Evolutionary conservation across 768 basidiomycete species (phyloP).

Genomic region (Collybiopsis luxurians): DNA sequence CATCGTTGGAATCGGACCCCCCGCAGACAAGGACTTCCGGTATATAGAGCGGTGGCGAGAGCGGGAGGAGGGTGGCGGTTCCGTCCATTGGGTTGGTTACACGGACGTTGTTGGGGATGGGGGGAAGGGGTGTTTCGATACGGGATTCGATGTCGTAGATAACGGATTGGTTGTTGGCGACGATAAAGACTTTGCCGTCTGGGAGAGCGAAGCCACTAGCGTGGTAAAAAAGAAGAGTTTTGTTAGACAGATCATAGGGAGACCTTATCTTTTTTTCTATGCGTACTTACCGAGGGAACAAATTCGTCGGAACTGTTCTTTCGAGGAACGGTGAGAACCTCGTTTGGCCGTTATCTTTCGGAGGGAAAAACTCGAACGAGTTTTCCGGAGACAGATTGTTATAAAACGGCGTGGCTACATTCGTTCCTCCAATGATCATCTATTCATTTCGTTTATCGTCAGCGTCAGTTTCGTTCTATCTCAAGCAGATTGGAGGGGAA

Average conservation of each 20-base stretch:
- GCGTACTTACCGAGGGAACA: slow-evolving; percentile 39
- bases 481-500: slow-evolving; percentile 41
- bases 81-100: slow-evolving; percentile 62
- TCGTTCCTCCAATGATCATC: slow-evolving; percentile 41
- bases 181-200: slow-evolving; percentile 49
- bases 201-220: slow-evolving; percentile 50
- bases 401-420: slow-evolving; percentile 15
- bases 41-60: slow-evolving; percentile 41
- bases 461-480: background rate
- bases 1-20: slow-evolving; percentile 47
- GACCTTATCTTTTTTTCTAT: background rate
- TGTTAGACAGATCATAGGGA: no score
- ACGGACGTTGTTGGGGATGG: slow-evolving; percentile 54
- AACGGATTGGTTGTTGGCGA: slow-evolving; percentile 40
- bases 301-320: slow-evolving; percentile 50
- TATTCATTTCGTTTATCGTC: slow-evolving; percentile 24
- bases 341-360: slow-evolving; percentile 25
- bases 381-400: slow-evolving; percentile 25
- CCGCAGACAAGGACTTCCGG: slow-evolving; percentile 56
- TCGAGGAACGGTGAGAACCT: slow-evolving; percentile 33
- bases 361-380: slow-evolving; percentile 34
- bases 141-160: slow-evolving; percentile 39
- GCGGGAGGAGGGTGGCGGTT: slow-evolving; percentile 50
- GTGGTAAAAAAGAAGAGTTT: slow-evolving; percentile 8
- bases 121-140: slow-evolving; percentile 45